Percentiles rank a stretch among this genome's conserved stretches.
phyloP scores from a whole-genome alignment of 2,329 filamentous ascomycete genomes.

The Penicillium rolfsii region DNA sequence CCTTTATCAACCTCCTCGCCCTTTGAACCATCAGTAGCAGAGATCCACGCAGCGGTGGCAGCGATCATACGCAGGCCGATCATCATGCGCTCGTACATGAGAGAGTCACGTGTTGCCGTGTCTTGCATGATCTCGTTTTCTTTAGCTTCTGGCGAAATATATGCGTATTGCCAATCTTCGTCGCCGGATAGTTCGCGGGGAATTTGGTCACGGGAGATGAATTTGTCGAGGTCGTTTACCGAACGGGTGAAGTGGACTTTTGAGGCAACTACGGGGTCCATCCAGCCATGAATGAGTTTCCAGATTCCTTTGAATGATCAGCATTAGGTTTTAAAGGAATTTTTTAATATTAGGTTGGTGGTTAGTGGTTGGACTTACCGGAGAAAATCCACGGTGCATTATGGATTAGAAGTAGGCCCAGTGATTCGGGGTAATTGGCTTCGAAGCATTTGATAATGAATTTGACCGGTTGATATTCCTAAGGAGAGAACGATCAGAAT shows the following conservation, averaged over 20 bases:
- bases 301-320: constrained; percentile 69
- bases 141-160: constrained; percentile 70
- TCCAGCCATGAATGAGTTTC: constrained; percentile 90
- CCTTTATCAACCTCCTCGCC: constrained; percentile 24
- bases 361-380: constrained; percentile 54
- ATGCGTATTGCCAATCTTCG: constrained; percentile 80
- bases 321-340: constrained; percentile 3
- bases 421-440: constrained; percentile 91
- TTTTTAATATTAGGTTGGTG: not conserved
- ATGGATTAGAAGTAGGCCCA: constrained; percentile 86
- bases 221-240: constrained; percentile 73
- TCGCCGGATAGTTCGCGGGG: constrained; percentile 79
- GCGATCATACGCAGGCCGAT: constrained; percentile 72
- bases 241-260: constrained; percentile 91
- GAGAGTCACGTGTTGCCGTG: constrained; percentile 56
- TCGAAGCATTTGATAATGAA: constrained; percentile 99
- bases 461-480: constrained; percentile 89
- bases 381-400: constrained; percentile 96
- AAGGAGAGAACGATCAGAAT: not conserved
- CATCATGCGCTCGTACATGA: constrained; percentile 64
- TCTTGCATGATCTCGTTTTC: constrained; percentile 77
- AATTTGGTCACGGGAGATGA: constrained; percentile 69
- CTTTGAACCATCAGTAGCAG: constrained; percentile 53
- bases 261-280: constrained; percentile 89
- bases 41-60: constrained; percentile 74